Evolutionary conservation across 2,329 filamentous ascomycete species (phyloP).

Genomic region (Diaporthe ilicicola): DNA sequence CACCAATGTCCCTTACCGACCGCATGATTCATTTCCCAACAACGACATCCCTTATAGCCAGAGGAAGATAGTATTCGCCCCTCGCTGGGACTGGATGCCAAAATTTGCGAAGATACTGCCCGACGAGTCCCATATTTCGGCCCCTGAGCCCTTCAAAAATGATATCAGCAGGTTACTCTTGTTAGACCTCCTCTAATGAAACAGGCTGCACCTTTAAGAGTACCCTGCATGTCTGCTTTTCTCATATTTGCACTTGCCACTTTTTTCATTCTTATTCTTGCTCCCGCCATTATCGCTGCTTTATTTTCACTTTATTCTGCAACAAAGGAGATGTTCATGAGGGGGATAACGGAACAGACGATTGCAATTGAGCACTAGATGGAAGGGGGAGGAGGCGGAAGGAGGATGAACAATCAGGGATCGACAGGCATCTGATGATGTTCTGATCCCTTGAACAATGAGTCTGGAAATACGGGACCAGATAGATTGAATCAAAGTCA

Average conservation of each 20-base stretch:
- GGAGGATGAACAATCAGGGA: too few relatives aligned
- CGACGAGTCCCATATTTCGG: neutral
- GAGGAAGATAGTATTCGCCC: neutral
- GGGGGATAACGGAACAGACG: too few relatives aligned
- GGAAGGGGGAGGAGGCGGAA: neutral
- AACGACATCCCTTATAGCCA: conserved; percentile 12
- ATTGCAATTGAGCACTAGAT: too few relatives aligned
- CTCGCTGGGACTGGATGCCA: conserved; percentile 17
- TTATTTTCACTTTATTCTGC: neutral
- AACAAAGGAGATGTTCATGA: too few relatives aligned
- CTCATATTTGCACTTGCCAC: neutral
- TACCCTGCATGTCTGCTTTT: neutral
- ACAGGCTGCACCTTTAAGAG: neutral
- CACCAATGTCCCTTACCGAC: neutral
- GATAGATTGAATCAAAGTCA: neutral
- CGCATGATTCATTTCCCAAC: neutral
- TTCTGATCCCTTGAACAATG: neutral
- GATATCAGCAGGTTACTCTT: neutral
- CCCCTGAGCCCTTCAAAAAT: neutral
- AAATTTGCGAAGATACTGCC: neutral
- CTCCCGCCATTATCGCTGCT: too few relatives aligned
- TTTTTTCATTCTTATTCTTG: neutral
- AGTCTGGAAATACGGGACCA: neutral
- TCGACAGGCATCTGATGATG: neutral
- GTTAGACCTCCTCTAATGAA: neutral